Evolutionary conservation across 1,139 yeast genomes (phyloP).

Genomic region (Kodamaea ohmeri): DNA sequence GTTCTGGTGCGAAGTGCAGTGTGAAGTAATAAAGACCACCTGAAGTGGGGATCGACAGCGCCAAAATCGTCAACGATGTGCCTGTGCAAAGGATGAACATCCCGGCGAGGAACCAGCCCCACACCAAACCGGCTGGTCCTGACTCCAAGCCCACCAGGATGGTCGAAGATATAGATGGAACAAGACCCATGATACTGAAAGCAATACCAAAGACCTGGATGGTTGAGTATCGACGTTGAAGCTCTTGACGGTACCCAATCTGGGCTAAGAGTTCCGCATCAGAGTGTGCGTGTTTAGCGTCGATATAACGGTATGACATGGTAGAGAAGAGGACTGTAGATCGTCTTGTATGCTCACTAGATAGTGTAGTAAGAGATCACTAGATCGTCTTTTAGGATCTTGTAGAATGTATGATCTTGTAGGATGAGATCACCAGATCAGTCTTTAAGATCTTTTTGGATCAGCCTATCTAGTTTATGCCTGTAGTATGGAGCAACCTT

Average conservation of each 20-base stretch:
- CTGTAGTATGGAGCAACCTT: no score
- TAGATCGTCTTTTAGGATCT: no score
- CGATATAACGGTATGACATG: no score
- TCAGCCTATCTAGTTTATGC: no score
- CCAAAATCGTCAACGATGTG: slow-evolving; percentile 60
- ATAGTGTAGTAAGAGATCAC: no score
- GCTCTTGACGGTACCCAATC: slow-evolving; percentile 53
- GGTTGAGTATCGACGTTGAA: slow-evolving; percentile 46
- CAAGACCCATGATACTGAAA: slow-evolving; percentile 51
- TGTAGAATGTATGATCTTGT: no score
- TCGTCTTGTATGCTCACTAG: no score
- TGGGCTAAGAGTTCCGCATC: slow-evolving; percentile 52
- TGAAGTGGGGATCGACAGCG: slow-evolving; percentile 68
- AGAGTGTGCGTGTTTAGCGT: slow-evolving; percentile 26
- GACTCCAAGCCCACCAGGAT: slow-evolving; percentile 40
- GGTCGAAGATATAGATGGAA: slow-evolving; percentile 46
- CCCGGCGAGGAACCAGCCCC: slow-evolving; percentile 74
- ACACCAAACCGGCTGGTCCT: slow-evolving; percentile 57
- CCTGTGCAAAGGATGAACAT: slow-evolving; percentile 58
- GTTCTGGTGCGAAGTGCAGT: slow-evolving; percentile 36
- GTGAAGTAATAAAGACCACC: slow-evolving; percentile 54
- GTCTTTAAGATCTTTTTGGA: no score
- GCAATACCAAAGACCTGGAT: slow-evolving; percentile 54
- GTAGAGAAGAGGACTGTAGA: no score
- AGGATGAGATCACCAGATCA: no score